phyloP scores from a whole-genome alignment of 208 protist species.

The Wallacemonas sp. region DNA sequence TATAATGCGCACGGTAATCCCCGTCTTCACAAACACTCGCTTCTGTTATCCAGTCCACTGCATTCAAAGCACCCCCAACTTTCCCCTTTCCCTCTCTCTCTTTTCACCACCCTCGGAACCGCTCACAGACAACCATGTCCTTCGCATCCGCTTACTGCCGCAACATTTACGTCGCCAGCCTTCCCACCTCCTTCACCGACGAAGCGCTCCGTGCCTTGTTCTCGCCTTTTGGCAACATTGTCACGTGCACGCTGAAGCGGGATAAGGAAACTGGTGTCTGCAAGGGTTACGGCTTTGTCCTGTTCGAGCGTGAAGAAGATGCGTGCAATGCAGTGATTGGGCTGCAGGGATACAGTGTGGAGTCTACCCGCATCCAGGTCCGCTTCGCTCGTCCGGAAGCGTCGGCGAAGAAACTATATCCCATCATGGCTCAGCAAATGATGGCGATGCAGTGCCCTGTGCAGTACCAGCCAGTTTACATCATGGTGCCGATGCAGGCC shows the following conservation, averaged over 20 bases:
- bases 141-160: slow-evolving; percentile 56
- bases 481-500: slow-evolving; percentile 39
- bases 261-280: slow-evolving; percentile 57
- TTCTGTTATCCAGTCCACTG: background rate
- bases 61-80: background rate
- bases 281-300: slow-evolving; percentile 87
- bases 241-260: slow-evolving; percentile 71
- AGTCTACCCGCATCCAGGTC: slow-evolving; percentile 77
- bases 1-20: background rate
- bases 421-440: slow-evolving; percentile 61
- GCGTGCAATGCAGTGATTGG: slow-evolving; percentile 58
- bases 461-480: slow-evolving; percentile 45
- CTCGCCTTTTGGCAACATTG: slow-evolving; percentile 59
- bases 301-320: slow-evolving; percentile 70
- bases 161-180: slow-evolving; percentile 89
- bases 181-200: slow-evolving; percentile 72
- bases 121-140: slow-evolving; percentile 37
- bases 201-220: slow-evolving; percentile 73
- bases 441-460: slow-evolving; percentile 17
- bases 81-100: background rate
- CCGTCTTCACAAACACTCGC: background rate
- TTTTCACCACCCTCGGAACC: too few species aligned
- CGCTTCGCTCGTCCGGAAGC: slow-evolving; percentile 76
- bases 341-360: slow-evolving; percentile 61
- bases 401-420: slow-evolving; percentile 71